These are phyloP conservation scores for Pelargonium fulgidum DNA, from an alignment of 441 rosid genomes.

Conservation along the genomic window DNA sequence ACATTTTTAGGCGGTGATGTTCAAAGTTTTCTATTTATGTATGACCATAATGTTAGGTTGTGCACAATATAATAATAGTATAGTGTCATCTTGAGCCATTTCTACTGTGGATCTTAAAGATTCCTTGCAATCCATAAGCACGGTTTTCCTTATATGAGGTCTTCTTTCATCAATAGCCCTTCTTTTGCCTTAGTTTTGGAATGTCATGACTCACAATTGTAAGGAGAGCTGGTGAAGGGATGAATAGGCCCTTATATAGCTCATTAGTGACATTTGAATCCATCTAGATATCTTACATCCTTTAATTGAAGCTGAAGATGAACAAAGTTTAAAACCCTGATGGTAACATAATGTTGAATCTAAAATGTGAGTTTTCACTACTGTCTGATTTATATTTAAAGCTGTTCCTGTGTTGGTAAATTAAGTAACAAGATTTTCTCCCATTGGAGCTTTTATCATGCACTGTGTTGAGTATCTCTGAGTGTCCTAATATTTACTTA, in stretches of 20 bases:
- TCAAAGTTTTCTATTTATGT: too few relatives aligned
- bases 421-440: not conserved
- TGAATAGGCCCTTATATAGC: not conserved
- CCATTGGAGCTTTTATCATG: conserved; percentile 3
- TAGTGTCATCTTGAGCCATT: too few relatives aligned
- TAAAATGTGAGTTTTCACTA: not conserved
- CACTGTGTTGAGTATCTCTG: not conserved
- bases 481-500: too few relatives aligned
- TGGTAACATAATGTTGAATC: not conserved
- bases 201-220: too few relatives aligned
- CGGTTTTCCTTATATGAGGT: not conserved
- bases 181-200: not conserved
- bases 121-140: not conserved
- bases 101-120: not conserved
- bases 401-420: not conserved
- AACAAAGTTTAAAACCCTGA: too few relatives aligned
- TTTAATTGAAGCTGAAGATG: too few relatives aligned
- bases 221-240: too few relatives aligned
- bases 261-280: not conserved
- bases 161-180: not conserved
- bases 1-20: too few relatives aligned
- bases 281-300: not conserved
- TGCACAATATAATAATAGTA: too few relatives aligned
- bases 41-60: too few relatives aligned
- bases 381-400: not conserved